A percentile compares a stretch with the other conserved stretches of the same genome.
Evolutionary conservation across 75 land plant species (phyloP).

Genomic region (Azolla pinnata): DNA sequence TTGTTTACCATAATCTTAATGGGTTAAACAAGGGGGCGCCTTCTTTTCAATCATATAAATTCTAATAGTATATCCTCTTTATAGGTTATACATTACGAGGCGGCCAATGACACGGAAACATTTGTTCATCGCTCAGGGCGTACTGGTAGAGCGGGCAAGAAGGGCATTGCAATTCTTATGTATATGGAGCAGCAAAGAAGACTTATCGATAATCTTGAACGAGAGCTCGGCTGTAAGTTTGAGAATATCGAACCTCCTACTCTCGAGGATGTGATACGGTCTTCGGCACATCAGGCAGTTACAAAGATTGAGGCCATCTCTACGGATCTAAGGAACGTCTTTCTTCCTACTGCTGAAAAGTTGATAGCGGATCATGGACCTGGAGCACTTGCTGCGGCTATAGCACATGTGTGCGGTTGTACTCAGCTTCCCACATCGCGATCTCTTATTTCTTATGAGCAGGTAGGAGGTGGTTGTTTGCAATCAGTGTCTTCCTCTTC

Average conservation of each 20-base stretch:
- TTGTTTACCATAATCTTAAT: neutral
- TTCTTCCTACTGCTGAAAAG: neutral
- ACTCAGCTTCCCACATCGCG: neutral
- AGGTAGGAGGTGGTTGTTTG: neutral
- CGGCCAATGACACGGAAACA: constrained; percentile 44
- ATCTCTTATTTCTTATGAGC: constrained; percentile 3
- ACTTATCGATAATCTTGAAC: constrained; percentile 33
- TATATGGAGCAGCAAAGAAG: constrained; percentile 27
- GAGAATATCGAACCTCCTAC: neutral
- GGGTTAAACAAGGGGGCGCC: too few species aligned
- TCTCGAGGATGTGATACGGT: neutral
- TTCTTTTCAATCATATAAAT: too few species aligned
- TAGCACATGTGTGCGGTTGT: neutral
- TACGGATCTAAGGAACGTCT: neutral
- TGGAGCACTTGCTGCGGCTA: neutral
- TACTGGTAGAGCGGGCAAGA: constrained; percentile 75
- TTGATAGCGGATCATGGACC: neutral
- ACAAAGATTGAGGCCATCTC: neutral
- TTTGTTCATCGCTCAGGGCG: constrained; percentile 79
- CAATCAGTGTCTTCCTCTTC: neutral
- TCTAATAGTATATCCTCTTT: neutral
- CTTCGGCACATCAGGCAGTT: neutral
- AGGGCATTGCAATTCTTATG: constrained; percentile 57
- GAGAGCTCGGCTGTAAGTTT: constrained; percentile 8
- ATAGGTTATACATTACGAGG: constrained; percentile 56